Base-by-base conservation (phyloP, 768 basidiomycete species). In the Gloeopeniophorella convolvens region DNA sequence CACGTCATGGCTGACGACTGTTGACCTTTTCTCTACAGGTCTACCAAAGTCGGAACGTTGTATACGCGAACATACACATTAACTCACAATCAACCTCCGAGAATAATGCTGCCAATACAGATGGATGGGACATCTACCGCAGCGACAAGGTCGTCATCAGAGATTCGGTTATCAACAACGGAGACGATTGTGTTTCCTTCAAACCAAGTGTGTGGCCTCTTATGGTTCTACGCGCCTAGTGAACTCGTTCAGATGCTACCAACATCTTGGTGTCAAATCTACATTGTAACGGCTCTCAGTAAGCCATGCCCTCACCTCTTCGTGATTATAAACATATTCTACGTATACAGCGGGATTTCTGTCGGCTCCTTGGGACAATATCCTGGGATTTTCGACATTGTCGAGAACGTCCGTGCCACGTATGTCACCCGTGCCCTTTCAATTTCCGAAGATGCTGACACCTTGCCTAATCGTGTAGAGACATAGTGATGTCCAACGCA, bases 101-200 rank as follows among this genome's bases (percentile, higher is more conserved):
- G 8, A 64, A 74, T 50, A 54, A 46, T 0, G 69, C 75, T 2
- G 62, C 66, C 21, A 80, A 81, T 54, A 79, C 78, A 5, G 80
- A 83, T 57, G 82, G 81, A 4, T 81, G 80, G 80, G 75, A 83
- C 57, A 74, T 78, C 31, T 82, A 81, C 60, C 72, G 78, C 27
- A 77, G 75, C 55, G 73, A 78, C 56, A 67, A 62, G 45, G 72
- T 80, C 26, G 61, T 64, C 1, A 74, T 80, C 34, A 57, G 63
- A 42, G 72, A 80, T 52, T 77, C 76, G 1, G 65, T 71, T 31
- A 77, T 79, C 44, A 71, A 70, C 39, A 79, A 78, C 45, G 76
- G 72, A 2, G 78, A 81, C 50, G 79, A 80, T 56, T 81, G 78
- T 58, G 81, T 85, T 13, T 71, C 76, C 3, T 77, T 79, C 64